Conservation (phyloP, 2,329 filamentous ascomycete species). For the Balansia obtecta region DNA sequence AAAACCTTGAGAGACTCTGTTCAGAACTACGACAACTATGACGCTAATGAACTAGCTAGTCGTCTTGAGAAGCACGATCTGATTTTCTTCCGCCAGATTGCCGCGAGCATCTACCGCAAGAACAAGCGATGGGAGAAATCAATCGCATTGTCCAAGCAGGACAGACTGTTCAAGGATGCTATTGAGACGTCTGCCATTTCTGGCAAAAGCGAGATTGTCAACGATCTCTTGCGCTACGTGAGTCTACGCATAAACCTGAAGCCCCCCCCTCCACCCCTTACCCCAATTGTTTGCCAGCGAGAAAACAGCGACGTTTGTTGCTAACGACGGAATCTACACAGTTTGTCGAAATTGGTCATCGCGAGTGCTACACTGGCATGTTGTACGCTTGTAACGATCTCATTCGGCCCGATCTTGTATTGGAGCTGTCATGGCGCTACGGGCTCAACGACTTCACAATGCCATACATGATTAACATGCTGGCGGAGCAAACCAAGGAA, state of each 20-base stretch:
- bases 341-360: slow-evolving; percentile 98
- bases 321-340: slow-evolving; percentile 27
- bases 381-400: slow-evolving; percentile 97
- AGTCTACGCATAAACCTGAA: slow-evolving; percentile 32
- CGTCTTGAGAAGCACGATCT: slow-evolving; percentile 95
- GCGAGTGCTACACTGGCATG: slow-evolving; percentile 99
- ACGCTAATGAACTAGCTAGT: slow-evolving; percentile 81
- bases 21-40: slow-evolving; percentile 98
- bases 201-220: slow-evolving; percentile 79
- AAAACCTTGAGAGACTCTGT: slow-evolving; percentile 97
- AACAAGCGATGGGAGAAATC: slow-evolving; percentile 99
- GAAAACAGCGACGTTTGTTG: neutral
- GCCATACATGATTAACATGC: slow-evolving; percentile 99
- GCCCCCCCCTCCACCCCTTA: too few species aligned
- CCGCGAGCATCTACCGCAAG: slow-evolving; percentile 96
- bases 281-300: too few species aligned
- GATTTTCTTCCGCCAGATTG: slow-evolving; percentile 98
- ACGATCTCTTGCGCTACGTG: slow-evolving; percentile 93
- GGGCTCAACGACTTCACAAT: slow-evolving; percentile 94
- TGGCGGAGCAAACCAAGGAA: slow-evolving; percentile 79
- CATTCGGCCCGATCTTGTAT: slow-evolving; percentile 79
- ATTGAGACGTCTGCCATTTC: slow-evolving; percentile 96
- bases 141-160: slow-evolving; percentile 93
- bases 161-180: slow-evolving; percentile 98
- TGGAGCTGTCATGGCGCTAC: slow-evolving; percentile 95